phyloP scores from a whole-genome alignment of 2,329 filamentous ascomycete species.

The Alternaria triticimaculans region DNA sequence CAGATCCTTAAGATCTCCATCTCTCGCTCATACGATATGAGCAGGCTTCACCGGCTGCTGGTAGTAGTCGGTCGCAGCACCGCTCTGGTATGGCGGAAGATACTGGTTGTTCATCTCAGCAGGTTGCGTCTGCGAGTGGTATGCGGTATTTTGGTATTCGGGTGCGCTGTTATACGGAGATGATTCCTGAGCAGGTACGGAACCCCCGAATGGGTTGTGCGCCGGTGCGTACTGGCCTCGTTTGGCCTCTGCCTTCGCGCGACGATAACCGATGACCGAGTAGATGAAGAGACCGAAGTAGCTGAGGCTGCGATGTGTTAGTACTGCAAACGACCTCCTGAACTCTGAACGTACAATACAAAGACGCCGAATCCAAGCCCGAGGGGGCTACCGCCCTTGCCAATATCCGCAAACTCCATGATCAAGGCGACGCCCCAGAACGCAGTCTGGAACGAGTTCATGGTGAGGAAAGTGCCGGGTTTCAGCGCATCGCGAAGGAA shows the following conservation, averaged over 20 bases:
- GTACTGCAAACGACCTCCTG: not conserved
- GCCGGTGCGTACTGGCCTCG: conserved; percentile 43
- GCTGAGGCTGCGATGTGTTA: conserved; percentile 34
- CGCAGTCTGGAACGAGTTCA: conserved; percentile 46
- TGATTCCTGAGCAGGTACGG: conserved; percentile 17
- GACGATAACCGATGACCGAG: conserved; percentile 44
- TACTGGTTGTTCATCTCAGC: conserved; percentile 26
- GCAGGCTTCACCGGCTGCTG: conserved; percentile 36
- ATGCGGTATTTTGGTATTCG: conserved; percentile 33
- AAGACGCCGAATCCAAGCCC: conserved; percentile 39
- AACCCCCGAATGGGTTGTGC: conserved; percentile 32
- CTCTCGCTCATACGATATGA: conserved; percentile 29
- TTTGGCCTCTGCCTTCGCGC: conserved; percentile 44
- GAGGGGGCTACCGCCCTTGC: conserved; percentile 22
- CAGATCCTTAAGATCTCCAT: not conserved
- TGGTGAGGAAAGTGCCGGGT: conserved; percentile 43
- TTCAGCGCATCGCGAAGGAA: conserved; percentile 43
- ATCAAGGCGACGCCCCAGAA: conserved; percentile 44
- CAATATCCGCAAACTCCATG: conserved; percentile 40
- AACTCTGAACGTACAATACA: conserved; percentile 38
- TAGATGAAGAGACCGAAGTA: conserved; percentile 52
- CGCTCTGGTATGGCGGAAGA: conserved; percentile 26
- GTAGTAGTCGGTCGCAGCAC: conserved; percentile 31
- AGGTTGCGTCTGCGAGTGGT: conserved; percentile 28
- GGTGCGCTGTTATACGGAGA: conserved; percentile 25